A percentile compares a stretch with the other conserved stretches of the same genome.
Conservation (phyloP, 805 yeast genomes). For the Candida dajiaensis region DNA sequence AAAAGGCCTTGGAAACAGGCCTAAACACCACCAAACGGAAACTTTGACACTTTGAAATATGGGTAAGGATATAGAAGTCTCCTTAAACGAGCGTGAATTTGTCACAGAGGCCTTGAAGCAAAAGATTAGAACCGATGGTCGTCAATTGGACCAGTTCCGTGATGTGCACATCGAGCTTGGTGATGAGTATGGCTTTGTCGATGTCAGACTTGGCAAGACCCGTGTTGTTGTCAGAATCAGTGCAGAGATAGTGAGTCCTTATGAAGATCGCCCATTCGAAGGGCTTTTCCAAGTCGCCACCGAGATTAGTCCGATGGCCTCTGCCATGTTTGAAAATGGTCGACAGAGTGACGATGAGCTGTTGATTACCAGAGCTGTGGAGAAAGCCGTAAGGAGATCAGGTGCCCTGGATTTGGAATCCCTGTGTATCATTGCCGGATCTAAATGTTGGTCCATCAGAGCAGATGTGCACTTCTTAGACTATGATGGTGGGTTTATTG, state of each 20-base stretch:
- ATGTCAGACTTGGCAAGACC: conserved; percentile 73
- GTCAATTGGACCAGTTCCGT: conserved; percentile 59
- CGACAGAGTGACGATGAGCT: conserved; percentile 75
- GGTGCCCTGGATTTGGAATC: conserved; percentile 89
- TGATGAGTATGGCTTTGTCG: conserved; percentile 73
- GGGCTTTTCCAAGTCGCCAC: conserved; percentile 81
- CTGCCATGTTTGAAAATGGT: conserved; percentile 71
- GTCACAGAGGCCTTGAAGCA: conserved; percentile 56
- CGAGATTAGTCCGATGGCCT: conserved; percentile 87
- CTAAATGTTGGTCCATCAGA: conserved; percentile 83
- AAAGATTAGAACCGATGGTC: conserved; percentile 62
- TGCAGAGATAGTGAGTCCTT: conserved; percentile 72
- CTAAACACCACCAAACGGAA: too few relatives aligned
- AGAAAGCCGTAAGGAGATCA: conserved; percentile 86
- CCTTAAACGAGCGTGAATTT: conserved; percentile 58
- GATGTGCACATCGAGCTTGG: conserved; percentile 60
- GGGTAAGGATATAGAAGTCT: conserved; percentile 58
- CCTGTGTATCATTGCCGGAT: conserved; percentile 85
- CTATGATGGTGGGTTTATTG: conserved; percentile 90
- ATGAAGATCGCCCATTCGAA: conserved; percentile 89
- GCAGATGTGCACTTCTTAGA: conserved; percentile 87
- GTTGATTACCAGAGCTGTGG: conserved; percentile 74
- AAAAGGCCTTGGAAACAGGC: too few relatives aligned
- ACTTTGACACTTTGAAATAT: conserved; percentile 27
- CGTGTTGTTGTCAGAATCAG: conserved; percentile 65